Evolutionary conservation across 164 flowering plant genomes (phyloP), one percentile per base, ranked within the genome.

Genomic region (Stephania japonica): DNA sequence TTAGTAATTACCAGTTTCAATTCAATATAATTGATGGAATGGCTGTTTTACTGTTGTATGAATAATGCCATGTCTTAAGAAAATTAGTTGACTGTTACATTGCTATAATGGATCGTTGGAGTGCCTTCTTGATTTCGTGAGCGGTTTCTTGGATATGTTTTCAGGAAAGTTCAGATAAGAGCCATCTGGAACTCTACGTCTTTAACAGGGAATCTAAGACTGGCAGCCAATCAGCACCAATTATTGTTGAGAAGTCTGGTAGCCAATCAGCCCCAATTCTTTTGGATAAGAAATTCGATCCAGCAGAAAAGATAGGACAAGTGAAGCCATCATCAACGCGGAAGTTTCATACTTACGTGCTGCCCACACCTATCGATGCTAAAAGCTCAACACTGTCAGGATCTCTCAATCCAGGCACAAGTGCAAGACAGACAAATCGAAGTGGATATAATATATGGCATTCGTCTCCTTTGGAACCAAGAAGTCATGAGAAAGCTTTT

Each of bases 161-260:
- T 79, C 94, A 91, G 98, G 91, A 84, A 76, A 81, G 73, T 77
- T 6, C 77, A 24, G 81, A 75, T 21, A 88, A 74, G 78, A 77
- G 44, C 70, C 79, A 69, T 61, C 68, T 85, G 42, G 85, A 76
- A 70, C 75, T 81, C 21, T 81, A 80, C 67, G 70, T 77, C 21
- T 74, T 53, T 18, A 74, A 74, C 64, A 75, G 85, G 26, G 88
- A 82, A 25, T 75, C 70, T 13, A 78, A 77, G 77, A 49, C 70
- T 49, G 75, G 83, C 78, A 92, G 92, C 82, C 90, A 87, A 71
- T 94, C 98, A 24, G 97, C 93, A 1, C 97, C 97, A 32, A 87
- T 94, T 24, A 86, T 85, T 75, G 75, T 87, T 32, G 91, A 86
- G 66, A 86, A 83, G 66, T 50, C 59, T 4, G 12, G 59, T 19